Conservation (phyloP, 1,284 basidiomycete genomes). For the Ganoderma lingzhi region DNA sequence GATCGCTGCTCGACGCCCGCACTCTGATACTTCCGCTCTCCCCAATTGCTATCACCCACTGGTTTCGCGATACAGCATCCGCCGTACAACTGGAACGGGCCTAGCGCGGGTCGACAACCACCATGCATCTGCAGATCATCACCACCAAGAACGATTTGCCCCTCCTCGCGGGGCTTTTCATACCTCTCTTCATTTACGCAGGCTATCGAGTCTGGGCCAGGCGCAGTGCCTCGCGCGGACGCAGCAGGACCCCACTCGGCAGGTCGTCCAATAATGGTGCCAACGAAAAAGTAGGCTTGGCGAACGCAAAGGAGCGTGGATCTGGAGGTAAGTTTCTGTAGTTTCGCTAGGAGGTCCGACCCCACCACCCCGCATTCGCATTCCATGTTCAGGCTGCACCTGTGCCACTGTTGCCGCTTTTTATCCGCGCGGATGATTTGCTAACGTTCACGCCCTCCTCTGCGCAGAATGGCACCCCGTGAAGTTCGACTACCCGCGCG, state of each 20-base stretch:
- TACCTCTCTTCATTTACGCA: slow-evolving; percentile 11
- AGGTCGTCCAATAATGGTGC: background rate
- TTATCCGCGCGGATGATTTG: too few species aligned
- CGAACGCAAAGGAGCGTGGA: slow-evolving; percentile 22
- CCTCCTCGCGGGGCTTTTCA: slow-evolving; percentile 3
- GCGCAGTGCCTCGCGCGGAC: background rate
- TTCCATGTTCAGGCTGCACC: background rate
- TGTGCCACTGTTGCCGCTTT: background rate
- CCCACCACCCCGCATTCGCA: background rate
- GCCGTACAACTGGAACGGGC: background rate
- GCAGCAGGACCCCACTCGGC: background rate
- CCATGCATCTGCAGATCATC: slow-evolving; percentile 8
- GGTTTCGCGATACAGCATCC: background rate
- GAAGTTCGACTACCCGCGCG: slow-evolving; percentile 58
- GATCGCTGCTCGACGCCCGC: background rate
- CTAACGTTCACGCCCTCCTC: background rate
- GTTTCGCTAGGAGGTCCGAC: background rate
- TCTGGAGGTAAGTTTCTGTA: slow-evolving; percentile 22
- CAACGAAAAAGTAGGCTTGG: slow-evolving; percentile 4
- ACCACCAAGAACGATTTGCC: slow-evolving; percentile 8
- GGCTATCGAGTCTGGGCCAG: slow-evolving; percentile 8
- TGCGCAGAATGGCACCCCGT: slow-evolving; percentile 38
- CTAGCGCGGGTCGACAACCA: background rate
- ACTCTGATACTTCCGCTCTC: background rate
- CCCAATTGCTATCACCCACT: background rate